Percentiles rank a stretch among this genome's conserved stretches.
phyloP scores from a whole-genome alignment of 2,329 filamentous ascomycete species.

The Periconia sp. region DNA sequence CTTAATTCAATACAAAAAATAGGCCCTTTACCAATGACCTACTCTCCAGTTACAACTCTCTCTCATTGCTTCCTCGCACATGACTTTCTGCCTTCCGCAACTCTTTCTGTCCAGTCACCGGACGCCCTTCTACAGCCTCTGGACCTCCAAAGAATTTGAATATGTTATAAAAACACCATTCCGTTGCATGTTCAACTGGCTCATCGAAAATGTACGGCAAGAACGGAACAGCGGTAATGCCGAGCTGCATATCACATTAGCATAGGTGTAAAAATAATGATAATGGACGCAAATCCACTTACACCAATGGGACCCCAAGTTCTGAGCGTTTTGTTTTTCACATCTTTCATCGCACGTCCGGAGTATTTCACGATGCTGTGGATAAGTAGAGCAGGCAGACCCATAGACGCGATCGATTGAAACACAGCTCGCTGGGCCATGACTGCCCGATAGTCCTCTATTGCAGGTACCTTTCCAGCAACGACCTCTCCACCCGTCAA shows the following conservation, averaged over 20 bases:
- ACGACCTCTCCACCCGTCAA: conserved; percentile 24
- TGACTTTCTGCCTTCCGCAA: conserved; percentile 38
- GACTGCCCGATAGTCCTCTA: conserved; percentile 88
- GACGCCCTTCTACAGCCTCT: conserved; percentile 53
- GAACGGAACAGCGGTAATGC: conserved; percentile 71
- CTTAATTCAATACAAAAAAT: too few species aligned
- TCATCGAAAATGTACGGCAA: conserved; percentile 85
- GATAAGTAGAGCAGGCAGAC: conserved; percentile 88
- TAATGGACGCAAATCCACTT: conserved; percentile 44
- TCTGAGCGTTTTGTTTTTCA: conserved; percentile 72
- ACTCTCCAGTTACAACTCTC: conserved; percentile 37
- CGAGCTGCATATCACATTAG: conserved; percentile 49
- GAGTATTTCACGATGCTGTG: conserved; percentile 91
- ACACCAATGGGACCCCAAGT: conserved; percentile 92
- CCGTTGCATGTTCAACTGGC: conserved; percentile 87
- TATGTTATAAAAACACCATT: conserved; percentile 84
- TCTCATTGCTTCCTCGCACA: conserved; percentile 31
- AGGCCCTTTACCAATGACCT: too few species aligned
- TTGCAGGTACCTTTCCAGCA: conserved; percentile 61
- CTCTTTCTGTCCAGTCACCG: conserved; percentile 42
- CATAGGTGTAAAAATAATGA: background rate
- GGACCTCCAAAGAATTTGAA: conserved; percentile 73
- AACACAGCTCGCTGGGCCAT: conserved; percentile 91
- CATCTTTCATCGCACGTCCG: conserved; percentile 78
- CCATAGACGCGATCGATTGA: conserved; percentile 90